These are phyloP conservation scores for Aspergillus fijiensis DNA, from an alignment of 2,329 filamentous ascomycete genomes.

Conservation along the genomic window DNA sequence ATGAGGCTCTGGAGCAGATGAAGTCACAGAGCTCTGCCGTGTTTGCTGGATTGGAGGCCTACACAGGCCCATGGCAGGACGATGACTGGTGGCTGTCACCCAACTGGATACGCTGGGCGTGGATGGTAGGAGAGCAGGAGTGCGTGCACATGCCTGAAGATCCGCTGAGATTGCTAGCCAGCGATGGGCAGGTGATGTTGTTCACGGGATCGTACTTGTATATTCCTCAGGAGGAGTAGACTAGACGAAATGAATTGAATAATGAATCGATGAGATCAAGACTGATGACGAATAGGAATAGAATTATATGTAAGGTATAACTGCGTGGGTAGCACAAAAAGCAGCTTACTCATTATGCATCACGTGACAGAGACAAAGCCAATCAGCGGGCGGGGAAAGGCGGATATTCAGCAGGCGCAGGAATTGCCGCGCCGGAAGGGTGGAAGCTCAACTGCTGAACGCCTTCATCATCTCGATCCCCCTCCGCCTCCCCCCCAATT, in stretches of 20 bases:
- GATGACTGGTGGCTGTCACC: constrained; percentile 38
- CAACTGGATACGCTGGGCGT: constrained; percentile 45
- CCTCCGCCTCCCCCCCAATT: constrained; percentile 23
- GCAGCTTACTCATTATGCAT: constrained; percentile 1
- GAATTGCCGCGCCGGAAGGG: constrained; percentile 23
- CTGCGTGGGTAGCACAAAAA: background rate
- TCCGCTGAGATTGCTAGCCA: constrained; percentile 32
- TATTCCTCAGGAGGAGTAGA: constrained; percentile 30
- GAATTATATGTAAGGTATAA: background rate
- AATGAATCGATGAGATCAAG: background rate
- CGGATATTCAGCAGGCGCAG: constrained; percentile 43
- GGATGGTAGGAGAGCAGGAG: constrained; percentile 43
- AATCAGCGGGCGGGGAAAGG: constrained; percentile 39
- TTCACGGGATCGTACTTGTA: constrained; percentile 38
- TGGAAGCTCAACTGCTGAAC: constrained; percentile 7
- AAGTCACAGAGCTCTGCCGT: constrained; percentile 10
- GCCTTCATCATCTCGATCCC: constrained; percentile 16
- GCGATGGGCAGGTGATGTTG: constrained; percentile 21
- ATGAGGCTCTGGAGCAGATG: constrained; percentile 24
- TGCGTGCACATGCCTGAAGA: constrained; percentile 36
- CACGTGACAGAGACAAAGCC: constrained; percentile 32
- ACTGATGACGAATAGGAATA: too few species aligned
- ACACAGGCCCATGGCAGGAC: constrained; percentile 23
- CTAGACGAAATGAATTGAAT: background rate
- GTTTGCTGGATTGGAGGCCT: constrained; percentile 18